These are phyloP conservation scores for Plectosphaerella plurivora DNA, from an alignment of 2,329 filamentous ascomycete genomes.

Conservation along the genomic window DNA sequence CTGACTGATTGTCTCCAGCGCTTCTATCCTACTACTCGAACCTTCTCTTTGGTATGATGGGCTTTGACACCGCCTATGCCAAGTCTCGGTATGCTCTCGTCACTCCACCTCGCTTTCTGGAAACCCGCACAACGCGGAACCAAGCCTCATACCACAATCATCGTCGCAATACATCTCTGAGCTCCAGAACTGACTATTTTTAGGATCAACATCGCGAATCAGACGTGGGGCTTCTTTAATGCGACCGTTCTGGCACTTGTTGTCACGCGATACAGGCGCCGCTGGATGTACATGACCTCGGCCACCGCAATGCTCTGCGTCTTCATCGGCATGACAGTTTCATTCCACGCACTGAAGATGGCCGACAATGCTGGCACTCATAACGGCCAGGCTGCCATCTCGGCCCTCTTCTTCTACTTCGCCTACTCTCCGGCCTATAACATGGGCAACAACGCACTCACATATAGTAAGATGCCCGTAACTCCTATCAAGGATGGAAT, in stretches of 20 bases:
- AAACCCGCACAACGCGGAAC: too few relatives aligned
- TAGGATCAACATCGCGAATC: slow-evolving; percentile 36
- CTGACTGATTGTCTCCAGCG: too few relatives aligned
- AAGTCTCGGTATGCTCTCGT: slow-evolving; percentile 27
- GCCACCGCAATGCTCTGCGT: slow-evolving; percentile 42
- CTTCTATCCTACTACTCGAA: slow-evolving; percentile 43
- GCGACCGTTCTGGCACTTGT: slow-evolving; percentile 34
- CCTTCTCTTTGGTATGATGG: slow-evolving; percentile 40
- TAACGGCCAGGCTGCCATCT: slow-evolving; percentile 25
- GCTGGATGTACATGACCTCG: slow-evolving; percentile 48
- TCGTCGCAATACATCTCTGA: too few relatives aligned
- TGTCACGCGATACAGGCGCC: slow-evolving; percentile 40
- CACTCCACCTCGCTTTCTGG: too few relatives aligned
- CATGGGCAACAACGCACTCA: slow-evolving; percentile 62
- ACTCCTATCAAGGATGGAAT: background rate
- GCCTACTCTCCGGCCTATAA: slow-evolving; percentile 57
- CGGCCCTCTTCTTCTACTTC: slow-evolving; percentile 55
- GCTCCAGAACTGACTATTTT: too few relatives aligned
- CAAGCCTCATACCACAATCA: too few relatives aligned
- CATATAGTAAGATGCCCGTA: slow-evolving; percentile 45
- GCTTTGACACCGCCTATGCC: slow-evolving; percentile 30
- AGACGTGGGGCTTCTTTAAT: slow-evolving; percentile 39
- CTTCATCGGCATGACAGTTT: slow-evolving; percentile 54
- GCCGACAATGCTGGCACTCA: slow-evolving; percentile 16
- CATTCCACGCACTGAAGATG: slow-evolving; percentile 28